Evolutionary conservation across 306 rosid genomes (phyloP), one percentile per base, ranked within the genome.

Genomic region (Gastrolobium villosum): DNA sequence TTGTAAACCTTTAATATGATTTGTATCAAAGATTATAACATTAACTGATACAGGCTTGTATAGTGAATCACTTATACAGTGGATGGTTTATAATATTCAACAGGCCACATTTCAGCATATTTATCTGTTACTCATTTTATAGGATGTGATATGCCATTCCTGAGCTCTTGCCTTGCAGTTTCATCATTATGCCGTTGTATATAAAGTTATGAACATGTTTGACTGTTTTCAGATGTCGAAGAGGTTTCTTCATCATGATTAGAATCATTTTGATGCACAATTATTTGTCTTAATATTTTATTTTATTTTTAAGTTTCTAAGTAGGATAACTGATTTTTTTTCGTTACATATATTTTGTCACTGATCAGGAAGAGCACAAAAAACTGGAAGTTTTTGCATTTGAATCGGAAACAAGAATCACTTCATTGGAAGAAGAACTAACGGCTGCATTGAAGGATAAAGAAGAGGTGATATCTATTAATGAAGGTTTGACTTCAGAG

Each of bases 351-450:
- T 77, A 43, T 41, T 39, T 61, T 70, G 60, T n/a, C 52, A 30
- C 32, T 31, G 50, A 64, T 79, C 88, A 95, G 99, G 98, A 94
- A 80, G 97, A 90, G 75, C 75, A 87, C 85, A 88, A 66, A 81
- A 84, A 76, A 75, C 79, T 95, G 82, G 99, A 92, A 79, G 89
- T 87, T 62, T 75, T 82, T 56, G 86, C 85, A 55, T 88, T 92
- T 88, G 99, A 95, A 86, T 81, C 84, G 53, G 98, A 89, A 82
- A 62, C 98, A 49, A 85, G 75, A 72, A 79, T 92, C 70, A 52
- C 81, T 89, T 88, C 89, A 26, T 72, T 91, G 75, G 92, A 90
- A 86, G 91, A 89, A 72, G 86, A 88, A 78, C 65, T 94, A 40
- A 64, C 81, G 61, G 83, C 84, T 75, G 76, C 61, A 10, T 66